phyloP scores from a whole-genome alignment of 164 flowering plant genomes.

The Amborella trichopoda region DNA sequence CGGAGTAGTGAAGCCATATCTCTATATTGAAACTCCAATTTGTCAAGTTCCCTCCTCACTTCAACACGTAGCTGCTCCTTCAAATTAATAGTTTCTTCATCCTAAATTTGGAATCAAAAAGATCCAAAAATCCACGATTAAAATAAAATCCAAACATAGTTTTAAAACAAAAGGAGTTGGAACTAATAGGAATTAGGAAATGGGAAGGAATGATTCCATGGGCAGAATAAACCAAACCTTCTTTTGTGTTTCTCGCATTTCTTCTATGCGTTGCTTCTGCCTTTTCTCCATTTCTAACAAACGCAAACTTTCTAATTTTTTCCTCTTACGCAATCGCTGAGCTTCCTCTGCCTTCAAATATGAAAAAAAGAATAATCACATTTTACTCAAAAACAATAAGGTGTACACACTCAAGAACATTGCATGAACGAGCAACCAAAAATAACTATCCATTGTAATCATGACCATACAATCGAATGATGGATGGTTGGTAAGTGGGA shows the following conservation, averaged over 20 bases:
- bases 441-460: too few relatives aligned
- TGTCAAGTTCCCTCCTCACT: conserved; percentile 41
- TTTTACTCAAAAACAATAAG: too few relatives aligned
- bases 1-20: conserved; percentile 82
- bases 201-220: not conserved
- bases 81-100: conserved; percentile 59
- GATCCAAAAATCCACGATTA: not conserved
- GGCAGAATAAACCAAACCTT: conserved; percentile 46
- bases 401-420: too few relatives aligned
- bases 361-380: too few relatives aligned
- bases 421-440: too few relatives aligned
- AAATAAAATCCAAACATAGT: not conserved
- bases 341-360: conserved; percentile 81
- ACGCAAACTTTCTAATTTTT: conserved; percentile 56
- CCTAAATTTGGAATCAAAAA: conserved; percentile 21
- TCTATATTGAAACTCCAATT: conserved; percentile 32
- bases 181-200: not conserved
- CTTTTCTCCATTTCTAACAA: conserved; percentile 70
- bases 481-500: too few relatives aligned
- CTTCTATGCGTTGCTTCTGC: conserved; percentile 75
- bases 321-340: conserved; percentile 49
- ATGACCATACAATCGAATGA: too few relatives aligned
- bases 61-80: conserved; percentile 62
- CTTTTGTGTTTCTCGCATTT: conserved; percentile 61
- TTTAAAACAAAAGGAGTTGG: not conserved